Evolutionary conservation across 192 early-diverging fungal species (phyloP).

Genomic region (Kappamyces sp.): DNA sequence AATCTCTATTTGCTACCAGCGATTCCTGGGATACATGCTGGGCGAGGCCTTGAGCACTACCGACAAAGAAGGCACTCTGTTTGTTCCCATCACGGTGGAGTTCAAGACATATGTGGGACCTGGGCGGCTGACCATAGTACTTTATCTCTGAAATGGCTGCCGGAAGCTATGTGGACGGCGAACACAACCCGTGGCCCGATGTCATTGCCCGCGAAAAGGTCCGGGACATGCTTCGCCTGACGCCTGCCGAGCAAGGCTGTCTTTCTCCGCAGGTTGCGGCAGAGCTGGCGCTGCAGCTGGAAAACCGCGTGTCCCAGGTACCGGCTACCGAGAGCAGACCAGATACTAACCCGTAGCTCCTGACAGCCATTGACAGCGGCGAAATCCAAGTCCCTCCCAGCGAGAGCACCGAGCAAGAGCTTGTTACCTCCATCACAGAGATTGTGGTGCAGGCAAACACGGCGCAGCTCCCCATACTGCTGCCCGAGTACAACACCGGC

Average conservation of each 20-base stretch:
- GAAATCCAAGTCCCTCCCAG: slow-evolving; percentile 4
- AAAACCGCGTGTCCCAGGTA: not conserved
- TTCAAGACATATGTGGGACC: slow-evolving; percentile 9
- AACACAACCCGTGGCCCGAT: not conserved
- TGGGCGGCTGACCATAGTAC: not conserved
- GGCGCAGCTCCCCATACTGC: slow-evolving; percentile 11
- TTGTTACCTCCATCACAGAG: slow-evolving; percentile 1
- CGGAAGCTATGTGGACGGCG: slow-evolving; percentile 2
- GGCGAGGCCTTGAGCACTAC: slow-evolving; percentile 4
- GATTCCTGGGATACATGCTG: slow-evolving; percentile 1
- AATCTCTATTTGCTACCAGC: slow-evolving; percentile 3
- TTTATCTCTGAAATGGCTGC: slow-evolving; percentile 13
- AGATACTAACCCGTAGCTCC: not conserved
- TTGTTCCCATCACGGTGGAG: slow-evolving; percentile 3
- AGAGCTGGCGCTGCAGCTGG: not conserved
- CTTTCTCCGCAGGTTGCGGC: slow-evolving; percentile 1
- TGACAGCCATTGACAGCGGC: slow-evolving; percentile 9
- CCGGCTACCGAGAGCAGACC: not conserved
- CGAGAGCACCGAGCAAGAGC: slow-evolving; percentile 7
- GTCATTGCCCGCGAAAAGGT: slow-evolving; percentile 1
- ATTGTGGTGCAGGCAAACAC: slow-evolving; percentile 12
- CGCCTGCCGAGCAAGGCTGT: not conserved
- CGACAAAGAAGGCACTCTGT: slow-evolving; percentile 9
- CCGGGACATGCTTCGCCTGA: not conserved
- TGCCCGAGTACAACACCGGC: slow-evolving; percentile 3